Evolutionary conservation across 352 stramenopile species (phyloP).

Genomic region (Lagenidium giganteum): DNA sequence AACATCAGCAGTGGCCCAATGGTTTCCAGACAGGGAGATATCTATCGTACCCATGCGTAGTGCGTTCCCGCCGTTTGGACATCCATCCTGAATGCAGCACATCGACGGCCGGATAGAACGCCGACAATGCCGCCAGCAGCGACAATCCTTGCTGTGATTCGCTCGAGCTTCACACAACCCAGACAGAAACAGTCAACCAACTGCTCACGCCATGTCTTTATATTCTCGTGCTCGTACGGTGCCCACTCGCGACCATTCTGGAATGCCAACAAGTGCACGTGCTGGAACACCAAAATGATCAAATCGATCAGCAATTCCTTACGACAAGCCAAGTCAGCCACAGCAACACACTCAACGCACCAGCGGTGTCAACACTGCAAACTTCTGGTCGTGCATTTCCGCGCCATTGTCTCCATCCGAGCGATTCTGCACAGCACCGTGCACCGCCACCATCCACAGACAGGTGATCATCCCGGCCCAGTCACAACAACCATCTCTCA

Average conservation of each 20-base stretch:
- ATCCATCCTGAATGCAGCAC: conserved; percentile 67
- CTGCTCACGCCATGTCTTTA: neutral
- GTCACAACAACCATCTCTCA: neutral
- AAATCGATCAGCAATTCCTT: neutral
- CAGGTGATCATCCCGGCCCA: neutral
- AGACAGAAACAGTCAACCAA: neutral
- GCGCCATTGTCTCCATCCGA: conserved; percentile 42
- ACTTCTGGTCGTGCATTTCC: conserved; percentile 68
- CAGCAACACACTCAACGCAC: conserved; percentile 19
- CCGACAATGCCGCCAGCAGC: conserved; percentile 64
- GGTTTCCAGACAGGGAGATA: neutral
- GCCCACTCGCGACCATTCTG: conserved; percentile 66
- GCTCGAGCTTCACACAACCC: conserved; percentile 27
- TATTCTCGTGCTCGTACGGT: conserved; percentile 22
- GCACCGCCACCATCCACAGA: neutral
- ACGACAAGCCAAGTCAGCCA: neutral
- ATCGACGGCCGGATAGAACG: conserved; percentile 71
- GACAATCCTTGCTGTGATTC: conserved; percentile 76
- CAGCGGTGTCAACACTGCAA: conserved; percentile 63
- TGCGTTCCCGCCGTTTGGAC: conserved; percentile 71
- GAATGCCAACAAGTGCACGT: conserved; percentile 72
- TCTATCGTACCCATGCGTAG: conserved; percentile 36
- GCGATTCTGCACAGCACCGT: conserved; percentile 38
- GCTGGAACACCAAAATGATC: conserved; percentile 27
- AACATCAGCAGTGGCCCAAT: neutral